Evolutionary conservation across 2,329 filamentous ascomycete genomes (phyloP).

Genomic region (Cytospora chrysosperma): DNA sequence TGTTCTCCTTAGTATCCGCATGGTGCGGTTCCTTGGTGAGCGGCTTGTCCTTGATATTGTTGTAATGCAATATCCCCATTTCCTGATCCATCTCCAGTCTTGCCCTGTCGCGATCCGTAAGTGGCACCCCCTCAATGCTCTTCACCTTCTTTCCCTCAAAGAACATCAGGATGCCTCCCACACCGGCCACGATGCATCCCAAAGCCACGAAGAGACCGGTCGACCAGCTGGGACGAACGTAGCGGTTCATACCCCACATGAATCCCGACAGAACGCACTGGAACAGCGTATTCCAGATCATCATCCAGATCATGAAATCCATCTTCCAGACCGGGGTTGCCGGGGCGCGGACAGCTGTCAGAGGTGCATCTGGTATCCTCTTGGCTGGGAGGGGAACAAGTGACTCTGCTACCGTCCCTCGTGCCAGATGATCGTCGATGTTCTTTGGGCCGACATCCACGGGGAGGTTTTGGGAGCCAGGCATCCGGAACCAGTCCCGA

Average conservation of each 20-base stretch:
- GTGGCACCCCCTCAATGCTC: slow-evolving; percentile 66
- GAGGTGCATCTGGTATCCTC: slow-evolving; percentile 63
- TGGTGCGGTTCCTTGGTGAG: slow-evolving; percentile 43
- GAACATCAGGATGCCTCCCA: slow-evolving; percentile 69
- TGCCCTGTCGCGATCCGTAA: slow-evolving; percentile 55
- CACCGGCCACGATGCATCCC: slow-evolving; percentile 66
- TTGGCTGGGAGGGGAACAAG: slow-evolving; percentile 62
- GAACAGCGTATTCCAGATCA: slow-evolving; percentile 75
- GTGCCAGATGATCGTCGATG: slow-evolving; percentile 39
- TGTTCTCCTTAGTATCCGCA: slow-evolving; percentile 31
- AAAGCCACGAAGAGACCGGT: slow-evolving; percentile 77
- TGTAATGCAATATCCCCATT: slow-evolving; percentile 57
- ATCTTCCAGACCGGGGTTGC: slow-evolving; percentile 72
- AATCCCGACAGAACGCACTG: slow-evolving; percentile 71
- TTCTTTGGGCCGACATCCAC: slow-evolving; percentile 52
- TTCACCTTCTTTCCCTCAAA: slow-evolving; percentile 72
- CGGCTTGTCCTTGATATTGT: slow-evolving; percentile 53
- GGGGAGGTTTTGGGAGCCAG: slow-evolving; percentile 61
- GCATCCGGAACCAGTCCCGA: slow-evolving; percentile 71
- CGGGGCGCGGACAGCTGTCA: slow-evolving; percentile 69
- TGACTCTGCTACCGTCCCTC: slow-evolving; percentile 39
- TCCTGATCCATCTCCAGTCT: slow-evolving; percentile 53
- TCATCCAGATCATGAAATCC: slow-evolving; percentile 76
- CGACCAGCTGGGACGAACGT: slow-evolving; percentile 73
- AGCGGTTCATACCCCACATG: slow-evolving; percentile 80